Percentiles rank a stretch among this genome's conserved stretches.
Conservation (phyloP, 2,329 filamentous ascomycete species). For the Sporothrix mexicana region DNA sequence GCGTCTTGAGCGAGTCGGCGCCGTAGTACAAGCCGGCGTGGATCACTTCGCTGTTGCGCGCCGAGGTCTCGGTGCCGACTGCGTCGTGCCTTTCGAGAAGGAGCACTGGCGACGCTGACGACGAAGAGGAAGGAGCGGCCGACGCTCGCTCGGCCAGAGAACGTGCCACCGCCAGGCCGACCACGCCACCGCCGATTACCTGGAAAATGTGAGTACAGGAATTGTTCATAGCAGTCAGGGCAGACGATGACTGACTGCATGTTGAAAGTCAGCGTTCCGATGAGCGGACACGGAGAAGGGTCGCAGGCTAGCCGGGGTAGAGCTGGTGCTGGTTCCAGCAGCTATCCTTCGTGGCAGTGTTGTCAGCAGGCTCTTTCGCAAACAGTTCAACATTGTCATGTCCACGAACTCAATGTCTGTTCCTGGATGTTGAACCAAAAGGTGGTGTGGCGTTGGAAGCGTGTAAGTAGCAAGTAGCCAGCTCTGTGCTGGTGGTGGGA, state of each 20-base stretch:
- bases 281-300: constrained; percentile 26
- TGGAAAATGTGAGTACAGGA: constrained; percentile 38
- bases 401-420: neutral
- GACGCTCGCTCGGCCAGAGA: constrained; percentile 60
- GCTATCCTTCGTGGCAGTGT: neutral
- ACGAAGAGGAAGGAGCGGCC: neutral
- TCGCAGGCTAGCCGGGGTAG: neutral
- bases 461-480: constrained; percentile 10
- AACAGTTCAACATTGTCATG: constrained; percentile 6
- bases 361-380: constrained; percentile 2
- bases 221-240: neutral
- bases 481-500: neutral
- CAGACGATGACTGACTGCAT: constrained; percentile 20
- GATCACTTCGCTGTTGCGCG: constrained; percentile 93
- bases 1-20: constrained; percentile 74
- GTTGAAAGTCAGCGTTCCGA: constrained; percentile 33
- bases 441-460: neutral
- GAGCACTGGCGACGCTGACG: constrained; percentile 65
- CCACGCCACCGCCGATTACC: constrained; percentile 67
- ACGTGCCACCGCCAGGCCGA: constrained; percentile 80
- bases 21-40: constrained; percentile 96
- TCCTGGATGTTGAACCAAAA: neutral
- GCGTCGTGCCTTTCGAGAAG: constrained; percentile 79
- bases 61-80: constrained; percentile 84
- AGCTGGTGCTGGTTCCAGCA: too few relatives aligned